A percentile compares a stretch with the other conserved stretches of the same genome.
Conservation (phyloP, 2,329 filamentous ascomycete species). For the Myriosclerotinia curreyana region DNA sequence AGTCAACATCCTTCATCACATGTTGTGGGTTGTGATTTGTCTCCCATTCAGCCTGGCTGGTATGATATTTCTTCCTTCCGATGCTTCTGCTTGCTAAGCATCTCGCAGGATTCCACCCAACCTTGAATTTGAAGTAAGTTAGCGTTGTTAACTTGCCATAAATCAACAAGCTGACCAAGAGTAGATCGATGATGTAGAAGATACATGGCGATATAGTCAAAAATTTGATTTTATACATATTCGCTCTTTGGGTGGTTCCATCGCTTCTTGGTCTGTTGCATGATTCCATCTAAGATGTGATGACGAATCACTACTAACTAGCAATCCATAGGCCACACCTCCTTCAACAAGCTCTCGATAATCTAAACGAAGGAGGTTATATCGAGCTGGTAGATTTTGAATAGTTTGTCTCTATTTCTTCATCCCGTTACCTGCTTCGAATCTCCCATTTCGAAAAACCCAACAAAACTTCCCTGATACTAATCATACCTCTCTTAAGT, state of each 20-base stretch:
- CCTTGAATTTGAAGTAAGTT: constrained; percentile 35
- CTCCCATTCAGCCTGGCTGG: constrained; percentile 35
- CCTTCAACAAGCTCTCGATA: constrained; percentile 27
- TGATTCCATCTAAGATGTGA: not conserved
- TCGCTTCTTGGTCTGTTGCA: constrained; percentile 42
- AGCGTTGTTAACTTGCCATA: not conserved
- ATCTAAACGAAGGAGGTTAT: constrained; percentile 33
- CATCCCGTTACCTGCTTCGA: not conserved
- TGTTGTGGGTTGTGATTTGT: constrained; percentile 33
- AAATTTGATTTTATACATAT: constrained; percentile 21
- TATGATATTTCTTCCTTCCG: constrained; percentile 14
- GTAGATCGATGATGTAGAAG: constrained; percentile 38
- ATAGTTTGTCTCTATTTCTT: constrained; percentile 24
- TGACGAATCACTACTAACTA: not conserved
- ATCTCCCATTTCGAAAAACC: not conserved
- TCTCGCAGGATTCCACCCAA: constrained; percentile 33
- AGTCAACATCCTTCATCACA: constrained; percentile 31
- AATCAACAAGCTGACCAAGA: not conserved
- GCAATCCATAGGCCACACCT: constrained; percentile 32
- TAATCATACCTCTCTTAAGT: not conserved
- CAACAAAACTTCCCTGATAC: not conserved
- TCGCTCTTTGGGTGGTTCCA: constrained; percentile 29
- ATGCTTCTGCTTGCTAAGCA: not conserved
- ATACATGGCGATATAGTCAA: constrained; percentile 34
- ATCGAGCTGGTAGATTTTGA: constrained; percentile 34